A percentile compares a stretch with the other conserved stretches of the same genome.
phyloP scores from a whole-genome alignment of 2,329 filamentous ascomycete species.

The Aspergillus vadensis region DNA sequence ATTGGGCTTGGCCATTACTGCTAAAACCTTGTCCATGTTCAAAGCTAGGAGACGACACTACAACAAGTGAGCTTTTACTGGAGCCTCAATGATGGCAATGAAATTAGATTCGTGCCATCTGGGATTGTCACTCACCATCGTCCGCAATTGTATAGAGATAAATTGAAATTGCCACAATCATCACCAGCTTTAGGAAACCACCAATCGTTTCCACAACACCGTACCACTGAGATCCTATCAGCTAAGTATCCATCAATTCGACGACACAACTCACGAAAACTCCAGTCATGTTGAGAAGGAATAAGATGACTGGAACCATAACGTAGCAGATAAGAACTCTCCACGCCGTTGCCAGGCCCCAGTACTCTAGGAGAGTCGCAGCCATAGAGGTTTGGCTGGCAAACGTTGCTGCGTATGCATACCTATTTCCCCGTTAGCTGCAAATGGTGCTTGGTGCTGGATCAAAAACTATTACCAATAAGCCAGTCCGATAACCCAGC shows the following conservation, averaged over 20 bases:
- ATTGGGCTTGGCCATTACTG: not conserved
- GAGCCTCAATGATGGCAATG: no score
- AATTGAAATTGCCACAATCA: not conserved
- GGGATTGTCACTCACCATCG: not conserved
- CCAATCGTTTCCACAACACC: not conserved
- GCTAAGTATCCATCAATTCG: not conserved
- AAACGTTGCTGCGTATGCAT: not conserved
- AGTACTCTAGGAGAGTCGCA: not conserved
- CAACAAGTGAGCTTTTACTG: not conserved
- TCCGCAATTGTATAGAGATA: not conserved
- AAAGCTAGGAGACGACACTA: not conserved
- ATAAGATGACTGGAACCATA: not conserved
- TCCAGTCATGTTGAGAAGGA: not conserved
- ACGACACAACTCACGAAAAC: not conserved
- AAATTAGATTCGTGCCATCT: not conserved
- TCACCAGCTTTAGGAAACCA: not conserved
- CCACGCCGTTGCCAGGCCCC: not conserved
- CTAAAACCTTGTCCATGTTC: not conserved
- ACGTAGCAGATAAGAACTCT: not conserved
- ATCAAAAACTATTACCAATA: not conserved
- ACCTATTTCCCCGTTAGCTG: not conserved
- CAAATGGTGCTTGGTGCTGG: no score
- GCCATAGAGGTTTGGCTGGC: not conserved
- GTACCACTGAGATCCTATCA: not conserved
- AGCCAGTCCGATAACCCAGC: not conserved